Evolutionary conservation across 2,329 filamentous ascomycete species (phyloP).

Genomic region (Nakataea oryzae): DNA sequence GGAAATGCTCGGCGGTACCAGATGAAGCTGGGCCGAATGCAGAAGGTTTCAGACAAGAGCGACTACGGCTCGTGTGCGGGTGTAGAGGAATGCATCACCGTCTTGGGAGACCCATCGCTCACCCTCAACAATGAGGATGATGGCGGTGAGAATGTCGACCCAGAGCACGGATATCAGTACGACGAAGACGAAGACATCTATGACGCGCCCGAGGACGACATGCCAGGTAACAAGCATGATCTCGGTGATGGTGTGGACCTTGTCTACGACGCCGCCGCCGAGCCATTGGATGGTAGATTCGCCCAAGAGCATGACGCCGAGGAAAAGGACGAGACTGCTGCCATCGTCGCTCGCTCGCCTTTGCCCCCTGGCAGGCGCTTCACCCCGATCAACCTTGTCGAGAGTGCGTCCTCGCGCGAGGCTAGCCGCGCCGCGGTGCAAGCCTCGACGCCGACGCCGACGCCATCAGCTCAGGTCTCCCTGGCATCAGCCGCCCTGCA

Average conservation of each 20-base stretch:
- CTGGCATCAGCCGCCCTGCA: no score
- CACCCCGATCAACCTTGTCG: not conserved
- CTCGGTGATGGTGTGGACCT: not conserved
- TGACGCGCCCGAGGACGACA: not conserved
- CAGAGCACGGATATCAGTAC: not conserved
- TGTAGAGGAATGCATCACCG: not conserved
- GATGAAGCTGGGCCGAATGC: not conserved
- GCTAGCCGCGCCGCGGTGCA: not conserved
- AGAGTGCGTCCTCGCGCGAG: not conserved
- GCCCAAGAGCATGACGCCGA: no score
- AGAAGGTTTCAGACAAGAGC: no score
- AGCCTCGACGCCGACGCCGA: no score
- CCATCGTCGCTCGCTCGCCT: no score
- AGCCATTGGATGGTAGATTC: no score
- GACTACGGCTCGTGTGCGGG: not conserved
- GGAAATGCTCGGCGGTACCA: not conserved
- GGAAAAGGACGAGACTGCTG: no score
- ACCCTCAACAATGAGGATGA: not conserved
- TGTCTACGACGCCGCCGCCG: not conserved
- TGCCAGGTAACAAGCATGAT: no score
- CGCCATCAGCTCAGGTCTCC: not conserved
- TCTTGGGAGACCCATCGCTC: not conserved
- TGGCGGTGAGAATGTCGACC: not conserved
- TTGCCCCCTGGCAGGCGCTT: not conserved
- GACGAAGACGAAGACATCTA: not conserved